Base-by-base conservation (phyloP, 352 stramenopile species). In the Sclerospora graminicola region DNA sequence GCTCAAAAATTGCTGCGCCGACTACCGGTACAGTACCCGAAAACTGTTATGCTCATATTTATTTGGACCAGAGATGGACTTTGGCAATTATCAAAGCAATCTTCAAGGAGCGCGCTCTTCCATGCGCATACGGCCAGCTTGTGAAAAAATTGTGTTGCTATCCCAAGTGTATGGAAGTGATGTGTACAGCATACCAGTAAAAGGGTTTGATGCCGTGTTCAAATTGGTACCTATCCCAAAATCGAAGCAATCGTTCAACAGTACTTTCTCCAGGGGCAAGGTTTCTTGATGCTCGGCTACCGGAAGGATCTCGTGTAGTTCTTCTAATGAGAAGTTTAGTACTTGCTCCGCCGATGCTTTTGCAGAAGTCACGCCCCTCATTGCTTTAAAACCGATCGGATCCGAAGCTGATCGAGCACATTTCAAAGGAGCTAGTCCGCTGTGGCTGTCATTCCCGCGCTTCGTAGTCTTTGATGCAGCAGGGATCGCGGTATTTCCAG, bases 221-320 rank as follows among this genome's bases (percentile, higher is more conserved):
- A 60, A 35, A 15, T 32, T 44, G 19, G 39, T 26, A 5, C 34
- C 30, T 1, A 41, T 30, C 20, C 54, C 59, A 7, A 65, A 38
- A 31, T 69, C 59, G 20, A 69, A 27, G 18, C 54, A 26, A 26
- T 26, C 21, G 21, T 26, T 26, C 21, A 26, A 26, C 21, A 66
- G 48, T n/a, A 60, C 30, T 48, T 60, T 66, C 30, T 61, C 48
- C 29, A 47, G 38, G 18, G 48, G 46, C 19, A 48, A 47, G 14
- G 4, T 43, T 13, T 64, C 48, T 10, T 53, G 41, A 20, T 49
- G 49, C 31, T 67, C 53, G 15, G 31, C 45, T 11, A 52, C 26
- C 16, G 57, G 45, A 13, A 66, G 27, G 19, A 67, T 52, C n/a
- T 70, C 57, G 23, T 57, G 43, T 37, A 67, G 57, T 24, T 65